These are phyloP conservation scores for Metschnikowia similis DNA, from an alignment of 805 yeast genomes.

Conservation along the genomic window DNA sequence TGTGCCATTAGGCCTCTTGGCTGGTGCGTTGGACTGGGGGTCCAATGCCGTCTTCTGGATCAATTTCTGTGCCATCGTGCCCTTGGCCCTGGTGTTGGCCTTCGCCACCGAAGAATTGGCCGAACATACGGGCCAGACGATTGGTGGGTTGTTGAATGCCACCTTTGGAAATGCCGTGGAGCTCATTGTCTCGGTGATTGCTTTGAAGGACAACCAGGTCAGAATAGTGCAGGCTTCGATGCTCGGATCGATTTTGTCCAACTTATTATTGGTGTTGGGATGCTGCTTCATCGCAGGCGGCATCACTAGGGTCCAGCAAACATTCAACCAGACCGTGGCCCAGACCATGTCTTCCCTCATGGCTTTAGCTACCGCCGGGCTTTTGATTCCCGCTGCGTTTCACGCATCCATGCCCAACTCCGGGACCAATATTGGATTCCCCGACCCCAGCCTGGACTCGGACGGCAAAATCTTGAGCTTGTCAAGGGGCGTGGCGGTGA, in stretches of 20 bases:
- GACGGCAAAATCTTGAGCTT: constrained; percentile 59
- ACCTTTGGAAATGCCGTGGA: constrained; percentile 98
- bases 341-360: constrained; percentile 95
- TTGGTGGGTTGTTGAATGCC: constrained; percentile 93
- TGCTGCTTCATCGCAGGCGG: constrained; percentile 95
- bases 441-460: constrained; percentile 31
- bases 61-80: constrained; percentile 87
- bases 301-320: constrained; percentile 75
- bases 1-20: constrained; percentile 85
- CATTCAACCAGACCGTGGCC: constrained; percentile 93
- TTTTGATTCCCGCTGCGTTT: constrained; percentile 94
- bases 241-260: constrained; percentile 91
- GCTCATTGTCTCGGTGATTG: constrained; percentile 89
- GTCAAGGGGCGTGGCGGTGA: constrained; percentile 81
- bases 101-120: constrained; percentile 92
- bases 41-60: constrained; percentile 57
- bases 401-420: constrained; percentile 66
- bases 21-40: constrained; percentile 57
- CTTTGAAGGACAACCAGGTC: constrained; percentile 78
- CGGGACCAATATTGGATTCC: constrained; percentile 34
- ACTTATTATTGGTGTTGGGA: constrained; percentile 86
- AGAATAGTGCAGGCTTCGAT: constrained; percentile 95
- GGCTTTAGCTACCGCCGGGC: constrained; percentile 85
- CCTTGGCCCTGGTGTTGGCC: constrained; percentile 85
- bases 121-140: constrained; percentile 81